phyloP scores from a whole-genome alignment of 805 yeast genomes.

The Candida xiaguanensis region DNA sequence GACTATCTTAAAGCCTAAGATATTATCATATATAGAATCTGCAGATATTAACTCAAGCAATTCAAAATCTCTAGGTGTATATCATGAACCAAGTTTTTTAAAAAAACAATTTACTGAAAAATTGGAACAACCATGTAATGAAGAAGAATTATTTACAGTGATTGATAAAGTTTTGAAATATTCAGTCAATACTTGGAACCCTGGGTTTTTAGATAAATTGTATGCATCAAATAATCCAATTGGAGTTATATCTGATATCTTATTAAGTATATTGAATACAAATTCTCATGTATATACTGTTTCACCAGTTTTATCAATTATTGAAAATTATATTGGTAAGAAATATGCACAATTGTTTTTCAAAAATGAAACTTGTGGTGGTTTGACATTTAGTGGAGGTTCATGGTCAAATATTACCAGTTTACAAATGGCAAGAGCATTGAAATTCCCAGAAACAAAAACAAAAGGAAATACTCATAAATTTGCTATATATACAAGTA shows the following conservation, averaged over 20 bases:
- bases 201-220: conserved; percentile 78
- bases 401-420: conserved; percentile 83
- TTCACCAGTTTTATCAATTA: conserved; percentile 72
- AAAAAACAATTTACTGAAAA: conserved; percentile 25
- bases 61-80: conserved; percentile 48
- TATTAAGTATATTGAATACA: conserved; percentile 69
- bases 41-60: conserved; percentile 35
- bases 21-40: conserved; percentile 49
- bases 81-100: conserved; percentile 49
- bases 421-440: conserved; percentile 68
- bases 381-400: conserved; percentile 83
- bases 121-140: conserved; percentile 28
- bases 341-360: conserved; percentile 68
- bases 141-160: conserved; percentile 38
- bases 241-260: conserved; percentile 70
- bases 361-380: conserved; percentile 53
- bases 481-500: conserved; percentile 69
- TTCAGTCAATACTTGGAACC: conserved; percentile 83
- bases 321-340: conserved; percentile 65
- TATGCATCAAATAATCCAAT: conserved; percentile 86
- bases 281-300: conserved; percentile 85
- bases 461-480: conserved; percentile 50
- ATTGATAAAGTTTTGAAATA: conserved; percentile 57
- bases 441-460: conserved; percentile 67
- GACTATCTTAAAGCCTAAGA: conserved; percentile 45